Conservation (phyloP, 2,329 filamentous ascomycete genomes). For the Teratosphaeria pseudoeucalypti region DNA sequence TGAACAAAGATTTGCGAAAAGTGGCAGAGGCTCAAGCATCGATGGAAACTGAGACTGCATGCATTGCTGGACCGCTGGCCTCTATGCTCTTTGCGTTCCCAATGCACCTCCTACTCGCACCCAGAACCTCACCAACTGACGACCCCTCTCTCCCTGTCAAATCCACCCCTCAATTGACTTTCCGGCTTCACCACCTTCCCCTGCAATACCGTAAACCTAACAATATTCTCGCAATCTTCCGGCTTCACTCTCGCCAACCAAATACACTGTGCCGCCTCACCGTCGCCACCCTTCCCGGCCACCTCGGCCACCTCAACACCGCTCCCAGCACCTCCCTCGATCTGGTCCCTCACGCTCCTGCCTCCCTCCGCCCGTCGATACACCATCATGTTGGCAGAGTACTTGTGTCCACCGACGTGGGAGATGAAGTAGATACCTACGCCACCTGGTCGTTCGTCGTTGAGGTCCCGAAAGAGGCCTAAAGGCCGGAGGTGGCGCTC, state of each 20-base stretch:
- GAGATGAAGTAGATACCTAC: slow-evolving; percentile 95
- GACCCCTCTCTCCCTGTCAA: slow-evolving; percentile 69
- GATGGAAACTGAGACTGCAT: not conserved
- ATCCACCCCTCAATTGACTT: slow-evolving; percentile 76
- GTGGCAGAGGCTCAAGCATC: too few relatives aligned
- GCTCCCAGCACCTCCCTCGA: slow-evolving; percentile 5
- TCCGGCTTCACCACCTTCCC: slow-evolving; percentile 90
- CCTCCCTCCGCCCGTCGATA: slow-evolving; percentile 52
- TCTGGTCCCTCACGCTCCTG: slow-evolving; percentile 17
- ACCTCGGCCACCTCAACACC: slow-evolving; percentile 28
- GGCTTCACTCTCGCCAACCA: slow-evolving; percentile 80
- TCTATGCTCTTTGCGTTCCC: not conserved
- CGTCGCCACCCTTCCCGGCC: slow-evolving; percentile 26
- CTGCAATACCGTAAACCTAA: slow-evolving; percentile 79
- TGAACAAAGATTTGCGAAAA: too few relatives aligned
- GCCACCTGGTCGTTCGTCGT: slow-evolving; percentile 81
- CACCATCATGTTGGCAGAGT: slow-evolving; percentile 85
- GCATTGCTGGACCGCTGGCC: not conserved
- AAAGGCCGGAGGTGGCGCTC: slow-evolving; percentile 78
- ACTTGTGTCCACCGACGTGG: slow-evolving; percentile 95
- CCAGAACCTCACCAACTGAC: slow-evolving; percentile 63
- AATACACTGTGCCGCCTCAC: slow-evolving; percentile 69
- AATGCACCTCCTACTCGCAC: not conserved
- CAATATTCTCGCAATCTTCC: slow-evolving; percentile 86
- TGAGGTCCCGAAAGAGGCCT: slow-evolving; percentile 73